Evolutionary conservation across 2,329 filamentous ascomycete genomes (phyloP).

Genomic region (Ceratocystis albifundus): DNA sequence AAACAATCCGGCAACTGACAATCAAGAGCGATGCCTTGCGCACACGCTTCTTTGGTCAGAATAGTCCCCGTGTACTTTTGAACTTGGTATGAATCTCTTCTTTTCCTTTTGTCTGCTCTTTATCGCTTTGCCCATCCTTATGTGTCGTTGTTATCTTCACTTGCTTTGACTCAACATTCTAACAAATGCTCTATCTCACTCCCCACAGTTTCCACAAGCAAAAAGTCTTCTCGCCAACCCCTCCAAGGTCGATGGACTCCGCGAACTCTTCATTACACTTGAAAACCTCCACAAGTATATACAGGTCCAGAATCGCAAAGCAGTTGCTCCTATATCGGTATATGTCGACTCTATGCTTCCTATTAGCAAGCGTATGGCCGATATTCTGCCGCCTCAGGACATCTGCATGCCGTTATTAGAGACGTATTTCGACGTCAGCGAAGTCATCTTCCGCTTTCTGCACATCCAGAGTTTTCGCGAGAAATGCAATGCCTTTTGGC

Average conservation of each 20-base stretch:
- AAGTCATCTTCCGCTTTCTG: constrained; percentile 43
- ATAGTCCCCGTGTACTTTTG: constrained; percentile 41
- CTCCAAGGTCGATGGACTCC: constrained; percentile 33
- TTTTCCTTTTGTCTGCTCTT: background rate
- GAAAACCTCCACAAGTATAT: constrained; percentile 39
- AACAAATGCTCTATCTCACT: background rate
- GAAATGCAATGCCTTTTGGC: constrained; percentile 44
- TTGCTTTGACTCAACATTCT: background rate
- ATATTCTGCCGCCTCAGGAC: constrained; percentile 41
- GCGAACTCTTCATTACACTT: constrained; percentile 37
- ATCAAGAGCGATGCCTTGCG: constrained; percentile 38
- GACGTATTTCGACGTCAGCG: constrained; percentile 40
- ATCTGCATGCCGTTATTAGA: constrained; percentile 42
- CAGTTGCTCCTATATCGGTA: constrained; percentile 41
- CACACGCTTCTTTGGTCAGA: constrained; percentile 44
- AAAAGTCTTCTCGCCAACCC: constrained; percentile 39
- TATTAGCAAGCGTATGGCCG: constrained; percentile 45
- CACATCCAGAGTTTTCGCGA: constrained; percentile 42
- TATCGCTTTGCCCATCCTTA: constrained; percentile 4
- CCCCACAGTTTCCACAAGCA: constrained; percentile 41
- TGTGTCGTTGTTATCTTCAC: no score
- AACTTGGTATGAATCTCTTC: constrained; percentile 37
- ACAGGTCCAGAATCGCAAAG: constrained; percentile 38
- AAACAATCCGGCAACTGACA: constrained; percentile 40
- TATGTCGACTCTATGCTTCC: constrained; percentile 50